Conservation (phyloP, 768 basidiomycete species). For the Xerocomellus intermedius region DNA sequence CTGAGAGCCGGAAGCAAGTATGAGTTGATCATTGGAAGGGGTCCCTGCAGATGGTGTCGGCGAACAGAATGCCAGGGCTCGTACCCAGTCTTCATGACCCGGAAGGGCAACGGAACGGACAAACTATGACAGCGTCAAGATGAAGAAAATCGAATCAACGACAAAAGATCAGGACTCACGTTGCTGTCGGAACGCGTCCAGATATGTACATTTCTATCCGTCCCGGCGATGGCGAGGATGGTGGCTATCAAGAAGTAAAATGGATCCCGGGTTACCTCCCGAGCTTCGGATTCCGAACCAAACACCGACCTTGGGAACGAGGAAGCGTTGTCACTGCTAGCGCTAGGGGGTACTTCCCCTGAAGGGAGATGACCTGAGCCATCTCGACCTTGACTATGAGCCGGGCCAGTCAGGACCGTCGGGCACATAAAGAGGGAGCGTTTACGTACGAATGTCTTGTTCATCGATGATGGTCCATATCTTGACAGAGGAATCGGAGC, state of each 20-base stretch:
- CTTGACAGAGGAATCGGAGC: slow-evolving; percentile 79
- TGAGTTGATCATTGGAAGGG: slow-evolving; percentile 41
- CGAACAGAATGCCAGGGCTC: slow-evolving; percentile 66
- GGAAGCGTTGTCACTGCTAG: slow-evolving; percentile 67
- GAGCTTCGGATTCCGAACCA: slow-evolving; percentile 9
- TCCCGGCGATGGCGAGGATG: slow-evolving; percentile 81
- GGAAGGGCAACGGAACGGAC: slow-evolving; percentile 55
- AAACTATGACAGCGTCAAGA: slow-evolving; percentile 41
- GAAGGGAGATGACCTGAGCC: slow-evolving; percentile 59
- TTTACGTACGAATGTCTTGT: slow-evolving; percentile 30
- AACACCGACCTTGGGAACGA: slow-evolving; percentile 53
- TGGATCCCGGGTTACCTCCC: background rate
- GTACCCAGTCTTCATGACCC: slow-evolving; percentile 97
- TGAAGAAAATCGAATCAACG: background rate
- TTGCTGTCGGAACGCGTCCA: slow-evolving; percentile 64
- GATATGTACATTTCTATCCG: slow-evolving; percentile 75
- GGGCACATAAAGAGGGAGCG: background rate
- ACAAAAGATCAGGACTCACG: slow-evolving; percentile 36
- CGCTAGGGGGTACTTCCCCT: slow-evolving; percentile 74
- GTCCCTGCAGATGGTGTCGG: slow-evolving; percentile 24
- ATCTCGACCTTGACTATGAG: slow-evolving; percentile 38
- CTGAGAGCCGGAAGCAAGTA: slow-evolving; percentile 92
- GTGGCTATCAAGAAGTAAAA: slow-evolving; percentile 39
- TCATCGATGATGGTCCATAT: slow-evolving; percentile 55
- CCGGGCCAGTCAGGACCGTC: slow-evolving; percentile 1